Evolutionary conservation across 164 flowering plant species (phyloP).

Genomic region (Kalanchoe fedtschenkoi): DNA sequence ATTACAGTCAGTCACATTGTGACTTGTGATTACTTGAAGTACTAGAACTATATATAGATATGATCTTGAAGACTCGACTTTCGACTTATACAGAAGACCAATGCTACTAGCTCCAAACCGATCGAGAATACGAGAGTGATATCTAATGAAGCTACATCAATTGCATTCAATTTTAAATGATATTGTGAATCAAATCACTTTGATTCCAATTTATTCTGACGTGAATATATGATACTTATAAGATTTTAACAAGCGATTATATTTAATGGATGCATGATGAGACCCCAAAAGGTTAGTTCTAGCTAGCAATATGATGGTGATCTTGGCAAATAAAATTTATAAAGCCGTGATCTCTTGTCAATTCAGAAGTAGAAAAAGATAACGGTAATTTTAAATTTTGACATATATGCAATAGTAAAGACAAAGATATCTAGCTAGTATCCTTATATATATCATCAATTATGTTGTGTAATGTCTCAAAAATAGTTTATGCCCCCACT

Average conservation of each 20-base stretch:
- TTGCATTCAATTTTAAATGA: background rate
- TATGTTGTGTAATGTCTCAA: too few relatives aligned
- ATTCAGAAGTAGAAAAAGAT: background rate
- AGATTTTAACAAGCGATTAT: background rate
- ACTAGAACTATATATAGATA: too few relatives aligned
- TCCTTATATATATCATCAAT: too few relatives aligned
- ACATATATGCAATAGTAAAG: background rate
- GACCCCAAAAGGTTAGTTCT: background rate
- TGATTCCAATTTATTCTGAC: too few relatives aligned
- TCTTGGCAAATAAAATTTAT: background rate
- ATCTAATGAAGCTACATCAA: background rate
- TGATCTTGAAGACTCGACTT: too few relatives aligned
- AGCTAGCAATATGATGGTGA: background rate
- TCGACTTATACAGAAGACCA: too few relatives aligned
- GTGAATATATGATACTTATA: too few relatives aligned
- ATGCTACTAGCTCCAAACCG: too few relatives aligned
- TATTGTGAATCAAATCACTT: background rate
- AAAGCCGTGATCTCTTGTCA: background rate
- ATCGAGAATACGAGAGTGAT: too few relatives aligned
- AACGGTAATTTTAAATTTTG: background rate
- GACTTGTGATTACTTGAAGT: too few relatives aligned
- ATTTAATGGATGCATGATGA: background rate
- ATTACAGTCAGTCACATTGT: too few relatives aligned
- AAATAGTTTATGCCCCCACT: too few relatives aligned
- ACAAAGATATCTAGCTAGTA: background rate